Evolutionary conservation across 129 eudicot genomes (phyloP).

Genomic region (Escallonia herrerae): DNA sequence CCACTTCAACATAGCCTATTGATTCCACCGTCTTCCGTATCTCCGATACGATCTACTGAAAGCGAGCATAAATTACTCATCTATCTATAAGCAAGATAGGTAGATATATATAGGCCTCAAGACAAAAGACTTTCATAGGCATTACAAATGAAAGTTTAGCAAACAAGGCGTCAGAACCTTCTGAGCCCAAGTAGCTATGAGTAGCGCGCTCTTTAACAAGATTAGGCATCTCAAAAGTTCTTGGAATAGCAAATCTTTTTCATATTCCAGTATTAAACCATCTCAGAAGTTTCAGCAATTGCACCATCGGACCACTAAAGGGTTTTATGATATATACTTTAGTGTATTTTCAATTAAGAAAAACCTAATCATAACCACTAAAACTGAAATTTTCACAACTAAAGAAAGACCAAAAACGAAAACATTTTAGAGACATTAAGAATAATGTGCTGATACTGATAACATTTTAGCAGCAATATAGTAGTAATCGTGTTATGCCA

Average conservation of each 20-base stretch:
- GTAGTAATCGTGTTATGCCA: too few relatives aligned
- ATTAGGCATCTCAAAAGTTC: background rate
- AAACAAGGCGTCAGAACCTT: too few relatives aligned
- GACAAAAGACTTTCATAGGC: background rate
- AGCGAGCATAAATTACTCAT: constrained; percentile 33
- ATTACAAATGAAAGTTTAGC: background rate
- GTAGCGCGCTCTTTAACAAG: background rate
- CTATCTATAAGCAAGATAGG: background rate
- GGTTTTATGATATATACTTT: background rate
- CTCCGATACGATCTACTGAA: constrained; percentile 87
- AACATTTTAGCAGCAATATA: too few relatives aligned
- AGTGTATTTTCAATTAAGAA: too few relatives aligned
- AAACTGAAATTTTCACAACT: too few relatives aligned
- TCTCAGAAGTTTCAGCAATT: background rate
- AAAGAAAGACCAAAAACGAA: too few relatives aligned
- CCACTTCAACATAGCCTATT: constrained; percentile 82
- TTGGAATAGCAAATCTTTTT: background rate
- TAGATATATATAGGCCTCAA: background rate
- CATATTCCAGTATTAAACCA: background rate
- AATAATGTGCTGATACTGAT: too few relatives aligned
- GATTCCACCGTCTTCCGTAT: constrained; percentile 92
- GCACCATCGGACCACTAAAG: background rate
- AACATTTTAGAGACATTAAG: background rate
- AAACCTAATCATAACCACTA: too few relatives aligned
- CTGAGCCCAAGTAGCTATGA: background rate